These are phyloP conservation scores for Ophiostoma himal-ulmi DNA, from an alignment of 2,329 filamentous ascomycete genomes.

Conservation along the genomic window DNA sequence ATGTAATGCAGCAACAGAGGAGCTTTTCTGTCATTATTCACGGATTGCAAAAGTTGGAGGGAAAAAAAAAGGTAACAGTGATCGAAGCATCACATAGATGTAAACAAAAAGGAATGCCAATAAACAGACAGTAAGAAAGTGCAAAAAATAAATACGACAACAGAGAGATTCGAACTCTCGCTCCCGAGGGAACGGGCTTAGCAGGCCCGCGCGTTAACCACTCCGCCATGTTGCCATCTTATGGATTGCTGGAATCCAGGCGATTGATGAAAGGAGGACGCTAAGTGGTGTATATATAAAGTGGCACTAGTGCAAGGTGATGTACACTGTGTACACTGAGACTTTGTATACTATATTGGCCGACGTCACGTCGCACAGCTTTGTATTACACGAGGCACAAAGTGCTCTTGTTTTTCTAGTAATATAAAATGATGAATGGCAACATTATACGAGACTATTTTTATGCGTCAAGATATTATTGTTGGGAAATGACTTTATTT, in stretches of 20 bases:
- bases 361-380: not conserved
- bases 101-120: not conserved
- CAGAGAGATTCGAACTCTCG: constrained; percentile 22
- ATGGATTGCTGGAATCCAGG: not conserved
- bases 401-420: too few species aligned
- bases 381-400: too few species aligned
- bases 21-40: too few species aligned
- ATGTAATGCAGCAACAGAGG: not conserved
- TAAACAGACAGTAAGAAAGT: not conserved
- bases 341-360: not conserved
- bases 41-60: not conserved
- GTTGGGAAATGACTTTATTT: not conserved
- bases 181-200: constrained; percentile 24
- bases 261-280: not conserved
- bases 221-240: constrained; percentile 22
- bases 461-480: too few species aligned
- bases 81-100: not conserved
- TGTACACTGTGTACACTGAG: too few species aligned
- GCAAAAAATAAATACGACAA: constrained; percentile 11
- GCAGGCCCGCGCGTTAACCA: constrained; percentile 24
- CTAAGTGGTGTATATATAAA: not conserved
- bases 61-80: not conserved
- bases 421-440: too few species aligned
- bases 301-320: not conserved
- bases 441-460: too few species aligned